Evolutionary conservation across 805 yeast species (phyloP).

Genomic region (Myxozyma kluyveri): DNA sequence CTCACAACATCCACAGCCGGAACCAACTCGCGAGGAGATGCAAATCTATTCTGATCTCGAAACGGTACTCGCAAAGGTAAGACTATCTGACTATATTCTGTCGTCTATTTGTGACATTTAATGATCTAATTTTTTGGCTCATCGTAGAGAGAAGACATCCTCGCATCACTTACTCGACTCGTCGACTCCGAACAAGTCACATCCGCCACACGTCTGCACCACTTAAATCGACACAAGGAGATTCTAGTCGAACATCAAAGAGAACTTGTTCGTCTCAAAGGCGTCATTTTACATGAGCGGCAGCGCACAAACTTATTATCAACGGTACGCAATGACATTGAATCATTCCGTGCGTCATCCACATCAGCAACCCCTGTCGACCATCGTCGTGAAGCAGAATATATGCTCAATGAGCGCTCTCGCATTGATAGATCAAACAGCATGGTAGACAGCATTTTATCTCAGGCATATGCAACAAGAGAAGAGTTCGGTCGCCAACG

Average conservation of each 20-base stretch:
- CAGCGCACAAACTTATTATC: conserved; percentile 70
- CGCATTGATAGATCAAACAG: conserved; percentile 70
- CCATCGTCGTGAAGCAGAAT: conserved; percentile 54
- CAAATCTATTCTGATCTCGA: conserved; percentile 51
- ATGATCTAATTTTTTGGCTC: background rate
- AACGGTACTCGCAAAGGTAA: conserved; percentile 45
- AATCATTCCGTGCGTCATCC: conserved; percentile 55
- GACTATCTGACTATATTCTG: conserved; percentile 30
- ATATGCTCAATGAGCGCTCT: conserved; percentile 71
- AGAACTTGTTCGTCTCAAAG: conserved; percentile 58
- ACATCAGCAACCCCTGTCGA: conserved; percentile 24
- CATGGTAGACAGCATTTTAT: conserved; percentile 73
- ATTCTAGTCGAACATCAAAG: conserved; percentile 64
- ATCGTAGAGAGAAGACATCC: conserved; percentile 49
- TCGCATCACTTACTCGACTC: conserved; percentile 52
- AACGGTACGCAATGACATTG: conserved; percentile 76
- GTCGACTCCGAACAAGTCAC: conserved; percentile 56
- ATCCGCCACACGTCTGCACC: conserved; percentile 74
- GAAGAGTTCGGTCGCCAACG: conserved; percentile 80
- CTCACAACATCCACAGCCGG: conserved; percentile 51
- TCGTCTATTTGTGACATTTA: background rate
- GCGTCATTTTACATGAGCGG: conserved; percentile 66
- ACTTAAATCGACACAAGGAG: conserved; percentile 78
- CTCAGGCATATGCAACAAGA: conserved; percentile 85
- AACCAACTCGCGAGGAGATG: conserved; percentile 50